Percentiles rank a stretch among this genome's conserved stretches.
Evolutionary conservation across 768 basidiomycete genomes (phyloP).

Genomic region (Coprinopsis marcescibilis): DNA sequence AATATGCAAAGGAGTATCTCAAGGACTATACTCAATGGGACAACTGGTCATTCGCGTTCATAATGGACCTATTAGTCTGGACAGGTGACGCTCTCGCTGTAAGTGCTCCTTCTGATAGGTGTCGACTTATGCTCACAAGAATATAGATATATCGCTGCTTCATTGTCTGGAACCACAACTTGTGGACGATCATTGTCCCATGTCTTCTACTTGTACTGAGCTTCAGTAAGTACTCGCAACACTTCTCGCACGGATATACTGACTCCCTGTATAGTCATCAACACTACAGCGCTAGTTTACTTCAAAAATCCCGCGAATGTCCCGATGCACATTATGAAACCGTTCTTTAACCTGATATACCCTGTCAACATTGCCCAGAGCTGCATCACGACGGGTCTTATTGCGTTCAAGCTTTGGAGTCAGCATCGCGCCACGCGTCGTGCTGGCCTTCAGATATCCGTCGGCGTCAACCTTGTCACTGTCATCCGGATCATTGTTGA

Average conservation of each 20-base stretch:
- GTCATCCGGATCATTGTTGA: constrained; percentile 25
- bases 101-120: background rate
- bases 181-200: background rate
- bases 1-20: background rate
- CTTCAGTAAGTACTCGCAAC: background rate
- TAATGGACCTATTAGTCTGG: background rate
- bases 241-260: background rate
- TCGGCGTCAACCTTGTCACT: constrained; percentile 13
- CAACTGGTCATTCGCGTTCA: background rate
- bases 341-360: constrained; percentile 14
- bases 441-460: constrained; percentile 13
- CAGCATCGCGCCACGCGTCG: constrained; percentile 20
- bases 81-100: background rate
- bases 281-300: constrained; percentile 18
- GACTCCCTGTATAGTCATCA: constrained; percentile 15
- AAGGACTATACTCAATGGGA: background rate
- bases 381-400: constrained; percentile 21
- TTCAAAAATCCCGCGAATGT: constrained; percentile 10
- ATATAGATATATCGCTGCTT: constrained; percentile 1
- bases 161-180: background rate
- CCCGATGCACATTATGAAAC: constrained; percentile 7
- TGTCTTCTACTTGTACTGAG: background rate
- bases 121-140: background rate
- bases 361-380: constrained; percentile 23
- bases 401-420: constrained; percentile 21